Evolutionary conservation across 257 asterid genomes (phyloP).

Genomic region (Solanum microdontum): DNA sequence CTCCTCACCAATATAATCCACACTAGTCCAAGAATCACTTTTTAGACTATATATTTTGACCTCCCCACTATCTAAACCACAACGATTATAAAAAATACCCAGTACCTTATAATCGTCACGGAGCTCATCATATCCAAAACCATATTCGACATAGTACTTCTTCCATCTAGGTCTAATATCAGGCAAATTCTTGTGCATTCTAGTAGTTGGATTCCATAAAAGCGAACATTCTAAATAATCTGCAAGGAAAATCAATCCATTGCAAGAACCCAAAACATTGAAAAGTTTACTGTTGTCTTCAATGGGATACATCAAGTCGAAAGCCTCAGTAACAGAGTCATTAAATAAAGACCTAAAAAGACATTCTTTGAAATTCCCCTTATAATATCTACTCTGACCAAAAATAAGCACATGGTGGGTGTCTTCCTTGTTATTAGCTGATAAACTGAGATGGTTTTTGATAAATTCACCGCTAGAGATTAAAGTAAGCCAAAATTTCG

Average conservation of each 20-base stretch:
- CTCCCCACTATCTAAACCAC: no score
- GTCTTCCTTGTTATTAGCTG: not conserved
- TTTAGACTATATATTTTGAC: not conserved
- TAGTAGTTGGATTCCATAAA: not conserved
- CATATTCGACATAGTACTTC: not conserved
- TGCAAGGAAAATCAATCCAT: not conserved
- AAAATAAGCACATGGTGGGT: not conserved
- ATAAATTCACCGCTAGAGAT: constrained; percentile 26
- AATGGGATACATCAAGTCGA: not conserved
- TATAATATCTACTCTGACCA: not conserved
- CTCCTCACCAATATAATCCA: not conserved
- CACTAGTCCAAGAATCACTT: not conserved
- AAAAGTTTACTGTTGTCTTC: not conserved
- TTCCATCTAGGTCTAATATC: not conserved
- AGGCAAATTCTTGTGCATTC: not conserved
- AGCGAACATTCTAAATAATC: no score
- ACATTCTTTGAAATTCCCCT: no score
- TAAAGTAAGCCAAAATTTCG: constrained; percentile 34
- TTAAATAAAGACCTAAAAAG: not conserved
- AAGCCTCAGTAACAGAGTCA: not conserved
- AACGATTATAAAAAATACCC: no score
- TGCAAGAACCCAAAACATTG: not conserved
- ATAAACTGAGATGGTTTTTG: constrained; percentile 17
- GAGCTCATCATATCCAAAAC: not conserved
- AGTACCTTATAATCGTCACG: not conserved